A percentile compares a stretch with the other conserved stretches of the same genome.
These are phyloP conservation scores for Magnaporthiopsis incrustans DNA, from an alignment of 2,329 filamentous ascomycete species.

Conservation along the genomic window DNA sequence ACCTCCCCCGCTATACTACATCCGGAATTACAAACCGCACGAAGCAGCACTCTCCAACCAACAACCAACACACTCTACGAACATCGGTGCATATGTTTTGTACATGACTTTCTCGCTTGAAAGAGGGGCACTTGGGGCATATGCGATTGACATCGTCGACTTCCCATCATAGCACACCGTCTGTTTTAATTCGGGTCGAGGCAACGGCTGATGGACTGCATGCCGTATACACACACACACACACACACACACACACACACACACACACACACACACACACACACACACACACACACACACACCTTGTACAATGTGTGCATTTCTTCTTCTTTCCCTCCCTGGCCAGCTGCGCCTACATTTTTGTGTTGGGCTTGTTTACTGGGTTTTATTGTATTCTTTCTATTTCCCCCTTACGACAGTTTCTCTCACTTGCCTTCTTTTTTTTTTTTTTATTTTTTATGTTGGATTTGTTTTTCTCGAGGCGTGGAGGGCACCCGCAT, in stretches of 20 bases:
- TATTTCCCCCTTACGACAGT: slow-evolving; percentile 4
- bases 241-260: too few species aligned
- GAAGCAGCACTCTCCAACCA: background rate
- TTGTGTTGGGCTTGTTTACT: background rate
- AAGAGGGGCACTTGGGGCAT: background rate
- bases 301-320: background rate
- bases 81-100: background rate
- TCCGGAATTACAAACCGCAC: background rate
- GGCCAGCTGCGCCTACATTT: background rate
- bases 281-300: background rate
- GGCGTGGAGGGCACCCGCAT: background rate
- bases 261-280: too few species aligned
- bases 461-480: background rate
- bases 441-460: background rate
- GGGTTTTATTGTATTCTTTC: background rate
- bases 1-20: background rate
- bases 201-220: background rate
- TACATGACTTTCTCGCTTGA: background rate
- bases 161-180: background rate
- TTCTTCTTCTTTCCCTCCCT: background rate
- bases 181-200: background rate
- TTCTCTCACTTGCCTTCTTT: background rate
- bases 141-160: background rate
- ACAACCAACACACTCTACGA: background rate
- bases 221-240: too few species aligned